Base-by-base conservation (phyloP, 2,329 filamentous ascomycete genomes). In the Ophiobolus disseminans region DNA sequence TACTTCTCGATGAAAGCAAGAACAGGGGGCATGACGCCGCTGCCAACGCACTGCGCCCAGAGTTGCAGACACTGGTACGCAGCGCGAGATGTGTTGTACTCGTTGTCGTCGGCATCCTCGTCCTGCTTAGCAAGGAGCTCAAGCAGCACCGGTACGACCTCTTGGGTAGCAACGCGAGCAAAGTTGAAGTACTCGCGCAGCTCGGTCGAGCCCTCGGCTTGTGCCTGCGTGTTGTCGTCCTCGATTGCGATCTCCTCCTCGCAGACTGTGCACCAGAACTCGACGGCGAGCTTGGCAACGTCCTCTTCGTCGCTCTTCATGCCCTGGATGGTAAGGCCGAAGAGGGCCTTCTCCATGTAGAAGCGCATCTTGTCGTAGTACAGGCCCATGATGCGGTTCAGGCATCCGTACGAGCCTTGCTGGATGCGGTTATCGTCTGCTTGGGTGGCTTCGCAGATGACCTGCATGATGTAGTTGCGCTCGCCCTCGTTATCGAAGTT, bases 281-380 rank as follows among this genome's bases (percentile, higher is more conserved):
- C 94, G 60, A 99, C 91, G 28, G 94, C 94, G 47, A 99, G 83
- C 82, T 99, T 99, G 55, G 94, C 90, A 44, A 99, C 94, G 72
- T 99, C 94, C 75, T 99, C 94, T 65, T 99, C 94, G 6, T 92
- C 88, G 66, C 86, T 95, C 84, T 96, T 97, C 94, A 99, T 99
- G 62, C 94, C 94, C 73, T 96, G 87, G 57, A 99, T 96, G 30
- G 94, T 99, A 31, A 99, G 83, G 49, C 94, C 94, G 66, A 99
- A 99, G 34, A 99, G 83, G 26, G 94, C 94, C 85, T 97, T 97
- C 82, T 99, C 94, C 94, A 99, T 99, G 80, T 99, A 99, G 78
- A 97, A 99, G 68, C 92, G 88, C 94, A 99, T 99, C 80, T 97
- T 95, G 69, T 99, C 94, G 75, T 99, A 99, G 82, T 99, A 99